These are phyloP conservation scores for Phaseolus coccineus DNA, from an alignment of 331 rosid genomes.

Conservation along the genomic window DNA sequence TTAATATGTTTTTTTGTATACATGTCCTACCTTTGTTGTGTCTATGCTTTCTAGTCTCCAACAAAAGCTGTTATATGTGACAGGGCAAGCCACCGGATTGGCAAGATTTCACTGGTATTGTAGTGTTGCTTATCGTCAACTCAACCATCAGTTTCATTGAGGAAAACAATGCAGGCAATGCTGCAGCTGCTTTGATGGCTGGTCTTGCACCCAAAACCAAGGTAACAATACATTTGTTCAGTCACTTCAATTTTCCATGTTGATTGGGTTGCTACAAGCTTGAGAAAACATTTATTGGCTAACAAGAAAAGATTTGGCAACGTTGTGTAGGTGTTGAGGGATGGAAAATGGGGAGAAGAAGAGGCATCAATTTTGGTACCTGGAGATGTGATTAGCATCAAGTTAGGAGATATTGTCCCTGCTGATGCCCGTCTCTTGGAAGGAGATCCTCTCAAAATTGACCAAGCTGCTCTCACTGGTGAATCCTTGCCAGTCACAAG, in stretches of 20 bases:
- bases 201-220: slow-evolving; percentile 97
- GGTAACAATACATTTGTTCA: slow-evolving; percentile 48
- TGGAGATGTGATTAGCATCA: slow-evolving; percentile 89
- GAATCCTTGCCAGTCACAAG: slow-evolving; percentile 92
- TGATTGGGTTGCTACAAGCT: neutral
- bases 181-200: slow-evolving; percentile 95
- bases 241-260: neutral
- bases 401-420: slow-evolving; percentile 89
- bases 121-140: slow-evolving; percentile 75
- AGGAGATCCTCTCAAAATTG: slow-evolving; percentile 90
- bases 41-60: neutral
- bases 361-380: slow-evolving; percentile 88
- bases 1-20: neutral
- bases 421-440: slow-evolving; percentile 93
- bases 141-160: slow-evolving; percentile 93
- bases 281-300: neutral
- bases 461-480: slow-evolving; percentile 90
- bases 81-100: slow-evolving; percentile 93
- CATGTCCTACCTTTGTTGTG: neutral
- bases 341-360: slow-evolving; percentile 83
- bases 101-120: slow-evolving; percentile 91
- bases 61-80: slow-evolving; percentile 8
- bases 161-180: slow-evolving; percentile 94
- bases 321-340: slow-evolving; percentile 68
- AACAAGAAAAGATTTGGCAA: neutral